phyloP scores from a whole-genome alignment of 805 yeast species.

The Ogataea ramenticola region DNA sequence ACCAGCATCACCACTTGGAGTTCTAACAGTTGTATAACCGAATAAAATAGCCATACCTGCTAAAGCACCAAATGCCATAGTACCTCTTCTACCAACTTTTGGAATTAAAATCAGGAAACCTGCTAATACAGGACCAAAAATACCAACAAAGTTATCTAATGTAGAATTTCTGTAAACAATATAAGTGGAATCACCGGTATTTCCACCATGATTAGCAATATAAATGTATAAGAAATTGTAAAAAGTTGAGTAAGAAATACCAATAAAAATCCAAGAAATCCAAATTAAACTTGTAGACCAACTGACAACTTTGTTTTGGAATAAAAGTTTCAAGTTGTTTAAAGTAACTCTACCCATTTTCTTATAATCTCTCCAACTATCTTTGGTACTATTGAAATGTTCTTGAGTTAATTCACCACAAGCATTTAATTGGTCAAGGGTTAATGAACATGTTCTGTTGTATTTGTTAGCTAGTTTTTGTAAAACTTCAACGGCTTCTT shows the following conservation, averaged over 20 bases:
- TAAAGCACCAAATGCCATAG: conserved; percentile 44
- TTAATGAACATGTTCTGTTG: conserved; percentile 31
- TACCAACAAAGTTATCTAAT: conserved; percentile 38
- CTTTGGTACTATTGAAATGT: conserved; percentile 13
- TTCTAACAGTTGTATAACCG: conserved; percentile 55
- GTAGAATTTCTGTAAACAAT: conserved; percentile 42
- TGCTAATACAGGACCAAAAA: conserved; percentile 48
- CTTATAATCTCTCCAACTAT: conserved; percentile 13
- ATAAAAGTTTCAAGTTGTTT: conserved; percentile 38
- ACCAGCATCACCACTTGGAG: conserved; percentile 47
- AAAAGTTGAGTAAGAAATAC: conserved; percentile 51
- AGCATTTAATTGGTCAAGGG: conserved; percentile 37
- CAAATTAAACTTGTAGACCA: conserved; percentile 37
- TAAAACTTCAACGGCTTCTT: conserved; percentile 36
- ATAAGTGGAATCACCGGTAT: conserved; percentile 30
- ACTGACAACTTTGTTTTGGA: conserved; percentile 37
- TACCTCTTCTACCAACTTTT: conserved; percentile 48
- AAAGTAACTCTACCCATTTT: conserved; percentile 22
- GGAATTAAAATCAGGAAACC: conserved; percentile 29
- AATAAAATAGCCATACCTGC: conserved; percentile 51
- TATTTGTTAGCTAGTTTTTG: conserved; percentile 40
- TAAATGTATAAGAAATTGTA: conserved; percentile 48
- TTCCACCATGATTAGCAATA: conserved; percentile 43
- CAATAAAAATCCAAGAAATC: conserved; percentile 50
- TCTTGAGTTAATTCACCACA: conserved; percentile 34